Evolutionary conservation across 177 flowering plant genomes (phyloP), one percentile per base, ranked within the genome.

Genomic region (Vitis hybrid): DNA sequence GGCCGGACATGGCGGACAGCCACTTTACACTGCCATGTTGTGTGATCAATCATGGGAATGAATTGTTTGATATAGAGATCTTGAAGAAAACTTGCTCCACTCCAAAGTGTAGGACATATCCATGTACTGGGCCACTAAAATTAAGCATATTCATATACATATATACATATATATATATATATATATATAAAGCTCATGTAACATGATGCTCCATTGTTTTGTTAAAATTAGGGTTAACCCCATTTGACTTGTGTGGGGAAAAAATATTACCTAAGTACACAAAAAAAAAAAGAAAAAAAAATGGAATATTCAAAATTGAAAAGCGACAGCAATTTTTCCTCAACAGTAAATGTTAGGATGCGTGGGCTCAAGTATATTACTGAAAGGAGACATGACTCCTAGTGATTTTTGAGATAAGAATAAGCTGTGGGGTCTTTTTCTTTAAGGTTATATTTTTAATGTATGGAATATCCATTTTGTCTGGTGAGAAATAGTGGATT

Each of bases 401-500:
- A 40, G 52, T 45, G 23, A 8, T 48, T 54, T 45, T 61, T 65
- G 54, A 55, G 82, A 78, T 70, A 72, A 73, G 78, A 73, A 66
- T 69, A 68, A 71, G 60, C 14, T 45, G 70, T 71, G 74, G 80
- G 78, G 65, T 62, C 50, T 52, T 58, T 57, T 23, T 32, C 48
- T 19, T 19, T 56, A 56, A 11, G 66, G 72, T 74, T 52, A 61
- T 64, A 66, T 64, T 73, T 70, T 72, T 61, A 60, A 50, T 56
- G 72, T 32, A 12, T 65, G 48, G 86, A 79, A 84, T 81, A 86
- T 82, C 80, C 89, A 86, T 66, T 67, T 74, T 86, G 84, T 82
- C 89, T 79, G 77, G 68, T 71, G 48, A 79, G 65, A 60, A 56
- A 60, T 72, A 70, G 81, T 65, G 68, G 71, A 49, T 50, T 69